phyloP scores from a whole-genome alignment of 305 asterid genomes.

The Fraxinus paxiana region DNA sequence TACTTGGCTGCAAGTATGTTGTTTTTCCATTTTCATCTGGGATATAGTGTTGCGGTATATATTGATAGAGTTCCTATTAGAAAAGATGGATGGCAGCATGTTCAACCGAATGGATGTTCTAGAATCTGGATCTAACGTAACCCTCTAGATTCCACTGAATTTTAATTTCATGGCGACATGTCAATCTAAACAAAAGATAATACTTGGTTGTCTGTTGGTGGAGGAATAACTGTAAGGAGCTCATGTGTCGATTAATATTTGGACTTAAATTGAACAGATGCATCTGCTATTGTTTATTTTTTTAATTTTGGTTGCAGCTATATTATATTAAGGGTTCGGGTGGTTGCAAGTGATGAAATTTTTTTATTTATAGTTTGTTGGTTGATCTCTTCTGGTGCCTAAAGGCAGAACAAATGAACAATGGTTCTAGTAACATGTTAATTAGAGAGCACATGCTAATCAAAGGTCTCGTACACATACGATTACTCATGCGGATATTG shows the following conservation, averaged over 20 bases:
- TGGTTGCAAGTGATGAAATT: neutral
- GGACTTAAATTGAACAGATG: neutral
- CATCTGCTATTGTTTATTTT: neutral
- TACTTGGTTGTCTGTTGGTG: neutral
- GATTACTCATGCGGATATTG: neutral
- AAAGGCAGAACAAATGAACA: neutral
- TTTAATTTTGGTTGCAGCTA: neutral
- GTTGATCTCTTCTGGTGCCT: neutral
- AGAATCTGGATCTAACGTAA: neutral
- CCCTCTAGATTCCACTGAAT: neutral
- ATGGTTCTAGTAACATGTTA: neutral
- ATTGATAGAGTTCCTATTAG: neutral
- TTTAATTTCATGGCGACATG: neutral
- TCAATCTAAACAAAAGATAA: neutral
- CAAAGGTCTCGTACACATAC: neutral
- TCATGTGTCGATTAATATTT: neutral
- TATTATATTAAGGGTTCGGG: neutral
- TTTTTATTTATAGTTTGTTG: neutral
- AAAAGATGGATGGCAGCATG: neutral
- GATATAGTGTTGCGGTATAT: neutral
- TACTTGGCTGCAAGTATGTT: neutral
- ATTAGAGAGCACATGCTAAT: neutral
- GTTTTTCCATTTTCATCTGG: neutral
- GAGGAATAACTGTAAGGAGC: neutral
- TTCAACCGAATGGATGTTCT: neutral